These are phyloP conservation scores for Fusarium haematococcum DNA, from an alignment of 2,329 filamentous ascomycete genomes.

Conservation along the genomic window DNA sequence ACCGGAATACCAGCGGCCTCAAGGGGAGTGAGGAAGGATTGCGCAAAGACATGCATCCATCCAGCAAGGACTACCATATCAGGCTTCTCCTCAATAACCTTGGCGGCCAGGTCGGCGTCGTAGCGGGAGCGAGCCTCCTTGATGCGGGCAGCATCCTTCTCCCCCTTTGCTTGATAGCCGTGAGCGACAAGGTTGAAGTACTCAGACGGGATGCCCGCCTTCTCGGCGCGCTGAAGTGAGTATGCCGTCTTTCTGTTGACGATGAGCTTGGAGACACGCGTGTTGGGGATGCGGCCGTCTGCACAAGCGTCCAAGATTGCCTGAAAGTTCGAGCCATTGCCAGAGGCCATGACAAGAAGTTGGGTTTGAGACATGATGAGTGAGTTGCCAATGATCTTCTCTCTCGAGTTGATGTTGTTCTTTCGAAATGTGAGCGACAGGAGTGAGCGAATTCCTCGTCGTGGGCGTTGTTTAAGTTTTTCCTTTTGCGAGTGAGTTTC, in stretches of 20 bases:
- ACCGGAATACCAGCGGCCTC: constrained; percentile 71
- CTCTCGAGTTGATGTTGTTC: background rate
- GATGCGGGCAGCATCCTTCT: constrained; percentile 68
- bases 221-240: constrained; percentile 56
- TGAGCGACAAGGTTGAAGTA: constrained; percentile 86
- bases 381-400: background rate
- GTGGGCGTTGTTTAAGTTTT: background rate
- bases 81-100: constrained; percentile 73
- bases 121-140: constrained; percentile 73
- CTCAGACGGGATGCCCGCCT: constrained; percentile 68
- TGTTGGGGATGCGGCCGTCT: constrained; percentile 53
- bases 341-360: constrained; percentile 76
- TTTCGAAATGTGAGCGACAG: background rate
- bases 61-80: constrained; percentile 84
- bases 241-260: constrained; percentile 63
- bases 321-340: constrained; percentile 83
- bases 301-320: constrained; percentile 69
- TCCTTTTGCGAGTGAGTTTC: background rate
- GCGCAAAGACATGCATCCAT: constrained; percentile 86
- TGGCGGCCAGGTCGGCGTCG: constrained; percentile 77
- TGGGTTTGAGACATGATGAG: constrained; percentile 53
- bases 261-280: constrained; percentile 59
- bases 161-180: constrained; percentile 68
- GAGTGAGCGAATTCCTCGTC: background rate
- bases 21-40: constrained; percentile 76